phyloP scores from a whole-genome alignment of 345 rosid species.

The Arabidopsis thaliana region TAIR10.1 NC_003075.7:13604501-13605000 shows the following conservation, averaged over 20 bases:
- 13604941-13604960: conserved; percentile 75
- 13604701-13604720: neutral
- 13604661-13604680: conserved; percentile 7
- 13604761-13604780: conserved; percentile 16
- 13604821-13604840: conserved; percentile 96
- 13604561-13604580: neutral
- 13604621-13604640: neutral
- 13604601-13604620: neutral
- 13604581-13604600: neutral
- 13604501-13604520: too few relatives aligned
- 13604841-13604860: conserved; percentile 98
- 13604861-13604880: conserved; percentile 7
- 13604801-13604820: conserved; percentile 56
- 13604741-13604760: conserved; percentile 12
- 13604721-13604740: neutral
- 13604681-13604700: conserved; percentile 38
- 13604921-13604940: conserved; percentile 49
- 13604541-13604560: neutral
- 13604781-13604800: neutral
- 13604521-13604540: too few relatives aligned
- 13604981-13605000: conserved; percentile 77
- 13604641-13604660: conserved; percentile 12
- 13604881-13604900: neutral
- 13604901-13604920: neutral
- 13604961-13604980: conserved; percentile 90